phyloP scores from a whole-genome alignment of 2,329 filamentous ascomycete species.

The Nectriaceae sp. region DNA sequence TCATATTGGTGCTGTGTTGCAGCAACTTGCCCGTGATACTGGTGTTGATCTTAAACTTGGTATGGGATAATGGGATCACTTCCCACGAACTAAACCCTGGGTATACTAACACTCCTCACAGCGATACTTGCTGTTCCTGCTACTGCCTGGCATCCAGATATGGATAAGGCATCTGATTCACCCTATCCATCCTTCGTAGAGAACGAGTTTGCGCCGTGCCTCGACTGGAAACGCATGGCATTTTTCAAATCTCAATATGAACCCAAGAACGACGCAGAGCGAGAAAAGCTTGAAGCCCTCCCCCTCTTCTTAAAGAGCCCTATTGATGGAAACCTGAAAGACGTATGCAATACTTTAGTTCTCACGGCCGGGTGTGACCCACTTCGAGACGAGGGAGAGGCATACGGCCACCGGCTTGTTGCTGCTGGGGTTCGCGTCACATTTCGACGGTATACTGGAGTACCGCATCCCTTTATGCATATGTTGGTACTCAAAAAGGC shows the following conservation, averaged over 20 bases:
- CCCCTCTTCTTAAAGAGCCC: background rate
- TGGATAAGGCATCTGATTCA: background rate
- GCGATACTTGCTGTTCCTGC: background rate
- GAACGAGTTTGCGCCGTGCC: slow-evolving; percentile 7
- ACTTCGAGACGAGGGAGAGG: slow-evolving; percentile 11
- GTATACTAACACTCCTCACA: too few relatives aligned
- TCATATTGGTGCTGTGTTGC: slow-evolving; percentile 4
- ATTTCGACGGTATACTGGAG: slow-evolving; percentile 3
- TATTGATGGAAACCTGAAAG: slow-evolving; percentile 2
- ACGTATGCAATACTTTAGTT: slow-evolving; percentile 8
- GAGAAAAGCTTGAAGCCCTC: background rate
- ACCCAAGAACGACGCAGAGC: background rate
- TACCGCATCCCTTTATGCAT: slow-evolving; percentile 9
- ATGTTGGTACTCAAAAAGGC: slow-evolving; percentile 7
- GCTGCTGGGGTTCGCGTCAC: slow-evolving; percentile 3
- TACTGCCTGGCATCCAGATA: background rate
- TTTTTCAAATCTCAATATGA: slow-evolving; percentile 7
- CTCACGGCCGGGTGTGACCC: slow-evolving; percentile 8
- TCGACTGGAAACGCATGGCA: slow-evolving; percentile 8
- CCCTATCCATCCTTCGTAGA: slow-evolving; percentile 3
- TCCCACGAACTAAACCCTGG: too few relatives aligned
- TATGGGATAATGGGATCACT: too few relatives aligned
- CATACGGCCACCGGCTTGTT: slow-evolving; percentile 5
- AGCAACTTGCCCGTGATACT: slow-evolving; percentile 9
- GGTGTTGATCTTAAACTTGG: slow-evolving; percentile 1